Evolutionary conservation across 345 rosid species (phyloP), one percentile per base, ranked within the genome.

Genomic region (Turritis glabra): DNA sequence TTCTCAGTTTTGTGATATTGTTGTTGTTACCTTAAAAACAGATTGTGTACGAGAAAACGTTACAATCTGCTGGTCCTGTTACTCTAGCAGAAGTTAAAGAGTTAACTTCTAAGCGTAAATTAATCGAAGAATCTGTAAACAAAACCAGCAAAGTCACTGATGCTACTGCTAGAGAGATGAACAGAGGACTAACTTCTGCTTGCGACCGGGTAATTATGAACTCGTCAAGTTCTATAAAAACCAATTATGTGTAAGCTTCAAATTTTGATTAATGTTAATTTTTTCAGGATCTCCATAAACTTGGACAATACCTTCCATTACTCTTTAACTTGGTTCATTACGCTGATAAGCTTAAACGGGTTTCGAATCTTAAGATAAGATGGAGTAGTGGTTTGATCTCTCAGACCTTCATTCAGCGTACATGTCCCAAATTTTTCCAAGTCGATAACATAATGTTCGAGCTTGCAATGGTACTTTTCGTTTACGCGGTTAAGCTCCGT

Each of bases 151-250:
- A 57, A 57, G 66, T 83, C 53, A 85, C 88, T 1, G 82, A 80
- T 76, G 90, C 93, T 3, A 83, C 82, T 82, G 88, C 95, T 0
- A 84, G 91, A 81, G 93, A 86, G 77, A 89, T 88, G 65, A 86
- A 82, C 41, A 84, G 90, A 43, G 97, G 97, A 38, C 68, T 85
- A 6, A 83, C 90, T 73, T 85, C 89, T 59, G 77, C 72, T 5
- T 79, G 66, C 50, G 79, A 86, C 48, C 93, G 84, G 87, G 96
- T 91, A 44, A 58, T 8, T 11, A 26, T 22, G 11, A 35, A 12
- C 19, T 26, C 15, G 13, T 38, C 54, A 53, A 52, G 2, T 52
- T 52, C 25, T 18, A 3, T n/a, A n/a, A n/a, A n/a, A 6, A 47
- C 44, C 18, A 12, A 19, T n/a, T 44, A 3, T 13, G 19, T 47